Evolutionary conservation across 2,329 filamentous ascomycete genomes (phyloP).

Genomic region (Diaporthe destruens): DNA sequence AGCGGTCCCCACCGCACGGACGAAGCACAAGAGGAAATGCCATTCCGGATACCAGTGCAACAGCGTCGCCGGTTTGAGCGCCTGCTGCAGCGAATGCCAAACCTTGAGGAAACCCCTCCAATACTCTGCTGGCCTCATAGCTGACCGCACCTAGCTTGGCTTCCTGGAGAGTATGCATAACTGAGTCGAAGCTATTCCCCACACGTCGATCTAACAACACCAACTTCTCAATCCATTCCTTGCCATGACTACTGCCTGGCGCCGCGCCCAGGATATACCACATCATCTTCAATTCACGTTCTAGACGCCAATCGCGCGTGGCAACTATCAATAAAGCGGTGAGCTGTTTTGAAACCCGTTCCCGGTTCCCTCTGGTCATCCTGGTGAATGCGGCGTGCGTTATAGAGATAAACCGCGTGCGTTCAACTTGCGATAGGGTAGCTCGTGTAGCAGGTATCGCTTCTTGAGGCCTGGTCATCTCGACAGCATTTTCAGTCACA

Average conservation of each 20-base stretch:
- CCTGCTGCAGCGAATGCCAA: conserved; percentile 4
- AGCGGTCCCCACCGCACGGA: not conserved
- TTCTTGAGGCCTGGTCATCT: not conserved
- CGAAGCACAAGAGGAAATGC: conserved; percentile 11
- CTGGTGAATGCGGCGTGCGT: no score
- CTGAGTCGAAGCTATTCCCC: no score
- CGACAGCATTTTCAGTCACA: not conserved
- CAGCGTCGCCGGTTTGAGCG: not conserved
- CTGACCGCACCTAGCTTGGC: not conserved
- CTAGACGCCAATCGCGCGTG: not conserved
- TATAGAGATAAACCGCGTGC: not conserved
- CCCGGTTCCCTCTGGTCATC: not conserved
- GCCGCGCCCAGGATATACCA: not conserved
- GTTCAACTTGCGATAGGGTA: not conserved
- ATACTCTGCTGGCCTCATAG: not conserved
- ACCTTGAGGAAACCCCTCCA: not conserved
- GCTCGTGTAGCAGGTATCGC: not conserved
- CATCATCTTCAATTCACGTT: not conserved
- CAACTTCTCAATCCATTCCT: no score
- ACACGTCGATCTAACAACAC: not conserved
- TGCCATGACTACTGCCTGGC: not conserved
- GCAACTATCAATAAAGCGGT: not conserved
- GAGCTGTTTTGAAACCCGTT: not conserved
- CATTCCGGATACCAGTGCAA: conserved; percentile 6
- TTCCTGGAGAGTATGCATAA: not conserved